Base-by-base conservation (phyloP, 2,329 filamentous ascomycete species). In the Cadophora malorum region DNA sequence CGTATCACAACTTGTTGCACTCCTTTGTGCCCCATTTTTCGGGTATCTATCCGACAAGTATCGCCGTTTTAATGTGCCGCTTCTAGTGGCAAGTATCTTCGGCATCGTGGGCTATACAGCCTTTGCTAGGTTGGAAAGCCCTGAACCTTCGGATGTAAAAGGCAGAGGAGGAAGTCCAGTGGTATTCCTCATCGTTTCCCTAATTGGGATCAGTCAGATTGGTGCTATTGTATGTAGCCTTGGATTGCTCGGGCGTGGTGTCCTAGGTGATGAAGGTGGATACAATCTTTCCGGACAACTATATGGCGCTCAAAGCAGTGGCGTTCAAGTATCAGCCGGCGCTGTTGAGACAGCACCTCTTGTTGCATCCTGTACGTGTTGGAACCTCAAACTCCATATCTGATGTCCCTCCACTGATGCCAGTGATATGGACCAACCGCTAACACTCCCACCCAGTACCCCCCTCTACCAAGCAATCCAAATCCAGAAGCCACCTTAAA, bases 161-260 rank as follows among this genome's bases (percentile, higher is more conserved):
- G 89, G 89, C 4, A 83, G 90, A 31, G 88, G 91, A 41, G 92
- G 92, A 21, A 88, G 84, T 41, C 85, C 87, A 0, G 83, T 81
- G 12, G 88, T 97, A 19, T 94, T 96, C 76, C 71, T 94, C 14
- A 86, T 95, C 19, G 93, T 94, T 52, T 87, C 90, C 0, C 81
- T 97, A 21, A 88, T 98, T 49, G 96, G 96, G 16, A 88, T 97
- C 76, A 96, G 93, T 75, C 96, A 99, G 79, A 98, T 99, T 70
- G 96, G 95, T 1, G 91, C 94, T 12, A 98, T 99, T 68, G 96
- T 99, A 0, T 97, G 94, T 81, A 97, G 93, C 71, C 85, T 99
- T n/a, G 94, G 92, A 0, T 88, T 96, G 0, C 85, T 99, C 2
- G 93, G 93, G 47, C 88, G 89, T 19, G 94, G 94, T 4, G 90